Conservation (phyloP, 139 green algal genomes). For the Auxenochlorella protothecoides region DNA sequence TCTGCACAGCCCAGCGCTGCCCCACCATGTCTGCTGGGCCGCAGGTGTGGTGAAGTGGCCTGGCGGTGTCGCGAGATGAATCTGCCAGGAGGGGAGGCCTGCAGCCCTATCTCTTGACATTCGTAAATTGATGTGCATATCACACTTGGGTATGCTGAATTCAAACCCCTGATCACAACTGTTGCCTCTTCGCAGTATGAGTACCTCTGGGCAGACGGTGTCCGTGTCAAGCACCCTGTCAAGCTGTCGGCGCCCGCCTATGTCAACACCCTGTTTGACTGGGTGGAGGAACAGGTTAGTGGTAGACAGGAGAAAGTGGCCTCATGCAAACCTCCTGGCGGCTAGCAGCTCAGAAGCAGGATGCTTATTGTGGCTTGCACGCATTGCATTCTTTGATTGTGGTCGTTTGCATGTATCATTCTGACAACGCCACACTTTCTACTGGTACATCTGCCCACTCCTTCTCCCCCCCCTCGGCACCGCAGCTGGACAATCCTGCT, state of each 20-base stretch:
- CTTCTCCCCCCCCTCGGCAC: neutral
- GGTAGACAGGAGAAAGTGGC: too few relatives aligned
- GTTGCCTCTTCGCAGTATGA: slow-evolving; percentile 68
- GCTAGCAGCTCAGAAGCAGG: too few relatives aligned
- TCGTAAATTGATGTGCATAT: too few relatives aligned
- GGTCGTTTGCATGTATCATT: too few relatives aligned
- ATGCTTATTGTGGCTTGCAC: too few relatives aligned
- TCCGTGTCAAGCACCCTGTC: slow-evolving; percentile 88
- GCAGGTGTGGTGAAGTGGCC: slow-evolving; percentile 43
- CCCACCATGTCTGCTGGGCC: slow-evolving; percentile 88
- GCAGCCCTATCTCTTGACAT: too few relatives aligned
- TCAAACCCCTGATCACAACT: too few relatives aligned
- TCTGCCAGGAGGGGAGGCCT: too few relatives aligned
- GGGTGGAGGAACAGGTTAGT: slow-evolving; percentile 85
- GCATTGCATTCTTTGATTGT: too few relatives aligned
- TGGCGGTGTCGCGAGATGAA: too few relatives aligned
- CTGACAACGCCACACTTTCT: neutral
- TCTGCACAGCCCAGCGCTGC: slow-evolving; percentile 82
- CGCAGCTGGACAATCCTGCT: slow-evolving; percentile 76
- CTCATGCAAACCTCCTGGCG: too few relatives aligned
- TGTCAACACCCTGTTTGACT: slow-evolving; percentile 92
- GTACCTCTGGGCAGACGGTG: slow-evolving; percentile 95
- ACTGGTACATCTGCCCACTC: neutral
- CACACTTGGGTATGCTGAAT: too few relatives aligned
- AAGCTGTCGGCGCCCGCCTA: slow-evolving; percentile 88